Base-by-base conservation (phyloP, 2,329 filamentous ascomycete genomes). In the Ambrosiella xylebori region DNA sequence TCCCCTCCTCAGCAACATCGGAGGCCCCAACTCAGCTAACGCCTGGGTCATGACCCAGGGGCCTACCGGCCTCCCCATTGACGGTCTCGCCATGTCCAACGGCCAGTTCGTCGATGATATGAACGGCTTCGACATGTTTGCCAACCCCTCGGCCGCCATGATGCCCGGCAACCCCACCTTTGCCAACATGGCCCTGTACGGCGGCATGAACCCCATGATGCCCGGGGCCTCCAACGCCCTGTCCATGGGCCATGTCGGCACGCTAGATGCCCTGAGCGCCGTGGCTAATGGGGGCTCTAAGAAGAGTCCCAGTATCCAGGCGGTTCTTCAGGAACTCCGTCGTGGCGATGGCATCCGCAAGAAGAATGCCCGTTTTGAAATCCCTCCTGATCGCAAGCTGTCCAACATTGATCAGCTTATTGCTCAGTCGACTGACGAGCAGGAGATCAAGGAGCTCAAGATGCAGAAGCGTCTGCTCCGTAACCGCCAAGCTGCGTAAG, bases 301-400 rank as follows among this genome's bases (percentile, higher is more conserved):
- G 64, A 82, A 85, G 76, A 76, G 51, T 2, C 53, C 56, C 19
- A 51, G 53, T 39, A 56, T 56, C 11, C 59, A 60, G 12, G 59
- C 59, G 9, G 59, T 57, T 39, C 50, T 60, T 17, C 59, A 89
- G 61, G 84, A 90, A 58, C 75, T 87, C 69, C 78, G 81, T 62
- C 80, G 87, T 64, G 82, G 88, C 59, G 89, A 94, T 65, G 88
- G 93, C 61, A 94, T 97, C 70, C 82, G 93, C 66, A 98, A 98
- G 82, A 97, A 97, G 85, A 98, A 97, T 67, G 89, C 90, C 63
- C 86, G 91, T 64, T 96, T 97, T 71, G 91, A 97, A 67, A 98
- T 98, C 64, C 93, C 93, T 8, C 83, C 87, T 50, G 93, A 96
- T 73, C 82, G 90, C 62, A 97, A 90, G 66, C 80, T 98, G 64